Percentiles rank a stretch among this genome's conserved stretches.
Conservation (phyloP, 495 filamentous ascomycete species). For the Paragyromitra xinjiangensis region DNA sequence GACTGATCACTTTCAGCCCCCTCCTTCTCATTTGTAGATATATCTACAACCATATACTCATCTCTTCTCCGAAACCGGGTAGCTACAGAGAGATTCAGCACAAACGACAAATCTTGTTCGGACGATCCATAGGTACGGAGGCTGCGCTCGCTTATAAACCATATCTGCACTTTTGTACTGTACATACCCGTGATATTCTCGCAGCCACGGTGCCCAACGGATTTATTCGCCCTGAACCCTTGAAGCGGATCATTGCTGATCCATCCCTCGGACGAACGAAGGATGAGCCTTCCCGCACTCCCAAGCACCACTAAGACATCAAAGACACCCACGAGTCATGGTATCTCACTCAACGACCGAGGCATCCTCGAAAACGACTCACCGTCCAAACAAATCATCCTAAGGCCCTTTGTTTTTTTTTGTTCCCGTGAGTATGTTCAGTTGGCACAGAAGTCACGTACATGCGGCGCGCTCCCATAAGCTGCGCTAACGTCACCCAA, state of each 20-base stretch:
- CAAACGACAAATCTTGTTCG: slow-evolving; percentile 15
- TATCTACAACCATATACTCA: background rate
- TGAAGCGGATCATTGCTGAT: slow-evolving; percentile 37
- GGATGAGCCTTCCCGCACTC: slow-evolving; percentile 21
- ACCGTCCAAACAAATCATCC: slow-evolving; percentile 31
- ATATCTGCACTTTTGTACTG: slow-evolving; percentile 34
- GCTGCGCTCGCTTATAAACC: slow-evolving; percentile 35
- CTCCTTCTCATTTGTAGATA: background rate
- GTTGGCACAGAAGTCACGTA: background rate
- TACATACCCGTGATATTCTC: slow-evolving; percentile 22
- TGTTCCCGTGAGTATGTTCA: slow-evolving; percentile 1
- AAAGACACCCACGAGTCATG: slow-evolving; percentile 19
- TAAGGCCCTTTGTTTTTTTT: background rate
- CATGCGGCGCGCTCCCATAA: background rate
- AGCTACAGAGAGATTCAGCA: slow-evolving; percentile 23
- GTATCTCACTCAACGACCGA: slow-evolving; percentile 27
- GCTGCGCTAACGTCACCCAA: slow-evolving; percentile 19
- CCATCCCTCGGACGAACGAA: slow-evolving; percentile 22
- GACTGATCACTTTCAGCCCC: background rate
- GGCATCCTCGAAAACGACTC: slow-evolving; percentile 6
- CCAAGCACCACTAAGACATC: slow-evolving; percentile 25
- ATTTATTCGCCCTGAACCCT: slow-evolving; percentile 23
- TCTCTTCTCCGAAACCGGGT: slow-evolving; percentile 5
- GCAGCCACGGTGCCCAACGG: slow-evolving; percentile 7
- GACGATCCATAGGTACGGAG: slow-evolving; percentile 10